Conservation (phyloP, 108 stramenopile species). For the Aurantiochytrium sp. region DNA sequence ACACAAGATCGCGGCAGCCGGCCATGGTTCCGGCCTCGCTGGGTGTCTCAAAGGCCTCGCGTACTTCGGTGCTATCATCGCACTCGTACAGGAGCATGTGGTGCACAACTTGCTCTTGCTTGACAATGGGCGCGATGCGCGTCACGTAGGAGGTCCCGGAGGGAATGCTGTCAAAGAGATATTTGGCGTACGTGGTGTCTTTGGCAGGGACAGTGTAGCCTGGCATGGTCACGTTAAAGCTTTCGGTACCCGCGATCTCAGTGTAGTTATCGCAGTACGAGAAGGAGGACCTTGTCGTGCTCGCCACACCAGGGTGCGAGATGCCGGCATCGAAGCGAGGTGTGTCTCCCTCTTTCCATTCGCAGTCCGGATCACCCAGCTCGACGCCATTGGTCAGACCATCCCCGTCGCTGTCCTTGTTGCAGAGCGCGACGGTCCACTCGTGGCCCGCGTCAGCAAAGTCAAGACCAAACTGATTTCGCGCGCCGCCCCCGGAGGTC, state of each 20-base stretch:
- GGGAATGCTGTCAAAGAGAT: not conserved
- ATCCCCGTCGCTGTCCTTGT: conserved; percentile 16
- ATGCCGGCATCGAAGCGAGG: not conserved
- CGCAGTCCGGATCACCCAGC: not conserved
- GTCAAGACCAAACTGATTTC: not conserved
- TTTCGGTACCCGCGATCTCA: not conserved
- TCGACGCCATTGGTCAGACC: not conserved
- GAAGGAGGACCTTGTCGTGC: not conserved
- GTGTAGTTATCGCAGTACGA: not conserved
- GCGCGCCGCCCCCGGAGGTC: not conserved
- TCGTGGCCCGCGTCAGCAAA: not conserved
- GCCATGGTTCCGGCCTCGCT: not conserved
- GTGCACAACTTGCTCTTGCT: not conserved
- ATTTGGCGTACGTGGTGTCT: not conserved
- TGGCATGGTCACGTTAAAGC: not conserved
- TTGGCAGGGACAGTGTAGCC: not conserved
- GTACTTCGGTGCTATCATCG: not conserved
- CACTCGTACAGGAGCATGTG: not conserved
- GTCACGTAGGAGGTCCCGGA: not conserved
- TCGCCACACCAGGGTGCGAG: not conserved
- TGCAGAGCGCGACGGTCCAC: not conserved
- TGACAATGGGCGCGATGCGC: not conserved
- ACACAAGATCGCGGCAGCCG: not conserved
- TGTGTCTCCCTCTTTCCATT: not conserved
- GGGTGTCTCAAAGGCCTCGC: not conserved